A percentile compares a stretch with the other conserved stretches of the same genome.
phyloP scores from a whole-genome alignment of 2,329 filamentous ascomycete genomes.

The Orbilia oligospora region DNA sequence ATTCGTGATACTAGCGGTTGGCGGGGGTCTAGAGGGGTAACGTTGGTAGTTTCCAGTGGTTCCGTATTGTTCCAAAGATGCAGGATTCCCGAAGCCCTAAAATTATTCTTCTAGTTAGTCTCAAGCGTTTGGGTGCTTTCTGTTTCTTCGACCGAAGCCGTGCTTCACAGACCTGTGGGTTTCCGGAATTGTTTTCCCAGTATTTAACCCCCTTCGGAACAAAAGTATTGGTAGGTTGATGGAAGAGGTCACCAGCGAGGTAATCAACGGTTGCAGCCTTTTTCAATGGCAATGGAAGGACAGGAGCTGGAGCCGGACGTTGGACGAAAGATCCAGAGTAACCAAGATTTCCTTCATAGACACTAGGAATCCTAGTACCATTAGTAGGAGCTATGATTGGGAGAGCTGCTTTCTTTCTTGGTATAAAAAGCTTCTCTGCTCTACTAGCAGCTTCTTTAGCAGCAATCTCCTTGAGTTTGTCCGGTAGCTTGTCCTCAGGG shows the following conservation, averaged over 20 bases:
- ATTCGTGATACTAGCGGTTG: neutral
- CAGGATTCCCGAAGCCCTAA: neutral
- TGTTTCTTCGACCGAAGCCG: too few species aligned
- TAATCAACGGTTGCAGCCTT: neutral
- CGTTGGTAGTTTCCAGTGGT: neutral
- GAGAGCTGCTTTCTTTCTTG: constrained; percentile 15
- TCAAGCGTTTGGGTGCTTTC: neutral
- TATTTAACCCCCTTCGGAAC: neutral
- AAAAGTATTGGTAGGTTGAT: neutral
- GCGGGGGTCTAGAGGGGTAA: neutral
- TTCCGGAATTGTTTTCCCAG: neutral
- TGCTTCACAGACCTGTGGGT: neutral
- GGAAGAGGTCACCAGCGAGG: neutral
- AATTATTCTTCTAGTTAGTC: neutral
- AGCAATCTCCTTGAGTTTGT: neutral
- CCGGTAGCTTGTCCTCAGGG: constrained; percentile 18
- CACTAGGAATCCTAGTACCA: neutral
- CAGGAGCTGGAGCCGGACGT: neutral
- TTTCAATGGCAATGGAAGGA: neutral
- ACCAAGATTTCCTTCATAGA: neutral
- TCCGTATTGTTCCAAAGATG: neutral
- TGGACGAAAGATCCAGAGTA: neutral
- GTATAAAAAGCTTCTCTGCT: neutral
- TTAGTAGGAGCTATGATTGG: constrained; percentile 24
- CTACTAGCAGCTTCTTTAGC: neutral